Base-by-base conservation (phyloP, 2,329 filamentous ascomycete genomes). In the Escovopsis sp. region DNA sequence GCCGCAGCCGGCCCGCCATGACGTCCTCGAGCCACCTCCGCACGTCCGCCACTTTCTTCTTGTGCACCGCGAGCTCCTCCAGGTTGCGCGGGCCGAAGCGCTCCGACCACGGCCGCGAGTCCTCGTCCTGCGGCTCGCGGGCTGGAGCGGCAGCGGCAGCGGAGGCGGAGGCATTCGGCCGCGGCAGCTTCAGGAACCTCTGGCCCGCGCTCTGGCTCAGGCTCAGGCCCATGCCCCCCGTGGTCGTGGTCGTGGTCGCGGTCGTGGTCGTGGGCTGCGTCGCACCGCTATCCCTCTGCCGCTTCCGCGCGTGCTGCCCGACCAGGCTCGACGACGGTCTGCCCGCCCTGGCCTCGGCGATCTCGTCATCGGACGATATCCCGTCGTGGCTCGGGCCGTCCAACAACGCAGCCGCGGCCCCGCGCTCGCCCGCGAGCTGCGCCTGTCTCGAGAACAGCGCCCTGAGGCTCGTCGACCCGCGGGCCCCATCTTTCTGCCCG, bases 41-140 rank as follows among this genome's bases (percentile, higher is more conserved):
- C 37, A 96, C 88, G 61, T 96, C 88, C 2, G 76, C 64, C 6
- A 96, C 84, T 59, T 98, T 98, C 52, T 76, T 91, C 66, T 93
- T 95, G 60, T 98, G 88, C 14, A 98, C 89, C 0, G 83, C 89
- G 37, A 98, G 67, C 62, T 96, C 89, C 13, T 87, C 79, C 11
- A 95, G 59, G 50, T 74, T 81, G 3, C 59, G 53, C 0, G 89
- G 89, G 2, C 75, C 79, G 59, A 86, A 96, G 50, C 79, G 76
- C 51, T 95, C 88, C 13, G 83, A 83, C 89, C 89, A 96, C 3
- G 89, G 87, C 40, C 81, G 73, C 39, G 68, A 61, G 49, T 86
- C 80, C 31, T 74, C 68, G 39, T 68, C 64, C 7, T 52, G 34
- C 4, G 49, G 47, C 7, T 51, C 50, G 20, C 20, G 20, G 20